Evolutionary conservation across 805 yeast species (phyloP).

Genomic region (Clavispora fructus): DNA sequence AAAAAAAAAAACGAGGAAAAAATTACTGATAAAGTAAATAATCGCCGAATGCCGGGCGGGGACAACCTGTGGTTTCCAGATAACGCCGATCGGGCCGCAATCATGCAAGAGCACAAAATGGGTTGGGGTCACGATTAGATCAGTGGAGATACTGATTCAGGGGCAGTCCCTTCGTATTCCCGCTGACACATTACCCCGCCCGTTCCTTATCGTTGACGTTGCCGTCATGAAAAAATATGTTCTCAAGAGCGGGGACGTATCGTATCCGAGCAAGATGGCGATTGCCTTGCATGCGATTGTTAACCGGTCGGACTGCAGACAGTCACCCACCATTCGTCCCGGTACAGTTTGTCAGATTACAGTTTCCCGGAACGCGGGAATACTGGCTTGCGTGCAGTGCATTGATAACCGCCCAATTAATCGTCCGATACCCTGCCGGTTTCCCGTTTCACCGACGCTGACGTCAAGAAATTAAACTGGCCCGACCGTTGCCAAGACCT

Average conservation of each 20-base stretch:
- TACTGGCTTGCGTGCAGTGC: background rate
- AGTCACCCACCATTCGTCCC: background rate
- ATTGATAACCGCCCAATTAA: background rate
- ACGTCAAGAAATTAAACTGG: no score
- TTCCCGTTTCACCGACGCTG: no score
- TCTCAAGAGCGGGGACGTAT: background rate
- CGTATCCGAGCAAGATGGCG: background rate
- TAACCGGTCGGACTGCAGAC: background rate
- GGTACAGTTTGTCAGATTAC: background rate
- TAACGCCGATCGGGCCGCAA: background rate
- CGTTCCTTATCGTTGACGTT: no score
- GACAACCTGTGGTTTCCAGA: background rate
- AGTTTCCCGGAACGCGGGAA: background rate
- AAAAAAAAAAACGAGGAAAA: background rate
- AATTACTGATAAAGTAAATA: background rate
- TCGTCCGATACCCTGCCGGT: no score
- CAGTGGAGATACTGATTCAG: no score
- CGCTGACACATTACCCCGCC: no score
- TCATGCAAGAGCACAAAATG: background rate
- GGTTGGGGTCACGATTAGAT: background rate
- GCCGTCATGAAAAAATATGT: no score
- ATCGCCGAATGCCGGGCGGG: background rate
- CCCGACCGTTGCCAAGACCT: no score
- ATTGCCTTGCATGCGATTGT: background rate
- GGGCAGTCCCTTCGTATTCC: background rate